Base-by-base conservation (phyloP, 2,329 filamentous ascomycete genomes). In the Cercospora sojina region DNA sequence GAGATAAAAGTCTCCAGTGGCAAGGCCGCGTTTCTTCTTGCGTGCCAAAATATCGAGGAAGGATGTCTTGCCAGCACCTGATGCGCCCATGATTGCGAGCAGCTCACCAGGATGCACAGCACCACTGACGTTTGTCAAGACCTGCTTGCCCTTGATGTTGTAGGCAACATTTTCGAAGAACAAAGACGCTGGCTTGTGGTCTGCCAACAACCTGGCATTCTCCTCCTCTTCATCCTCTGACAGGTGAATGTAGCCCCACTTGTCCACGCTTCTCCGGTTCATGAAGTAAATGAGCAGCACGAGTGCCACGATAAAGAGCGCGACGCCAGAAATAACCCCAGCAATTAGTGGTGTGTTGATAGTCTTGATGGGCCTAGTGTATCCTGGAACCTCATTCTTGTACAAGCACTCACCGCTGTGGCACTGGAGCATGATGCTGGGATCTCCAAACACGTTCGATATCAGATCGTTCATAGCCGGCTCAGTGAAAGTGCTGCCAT, bases 261-360 rank as follows among this genome's bases (percentile, higher is more conserved):
- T 81, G 67, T 81, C 79, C 18, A 84, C 79, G 77, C 86, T 88
- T 73, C 93, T 88, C 67, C 93, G 88, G 7, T 93, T 92, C 5
- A 97, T 82, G 77, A 96, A 96, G 93, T 93, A 99, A 20, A 93
- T 88, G 1, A 88, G 75, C 16, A 98, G 80, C 57, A 97, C 91
- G 59, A 94, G 87, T 1, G 88, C 91, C n/a, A 96, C 92, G 12
- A 99, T 84, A 75, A 97, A 97, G 0, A 99, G 83, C 0, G 91
- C 90, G 74, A 88, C 91, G 6, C 87, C 90, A 25, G 93, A 93
- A 74, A 99, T 98, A 56, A 97, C 91, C 13, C 91, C 90, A 10
- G 96, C 94, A 72, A 99, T 99, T 58, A 99, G 84, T 3, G 94
- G 95, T 0, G 94, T 98, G 78, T 99, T 99, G 80, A 99, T 98